phyloP scores from a whole-genome alignment of 768 basidiomycete species.

The Russula ochroleuca region DNA sequence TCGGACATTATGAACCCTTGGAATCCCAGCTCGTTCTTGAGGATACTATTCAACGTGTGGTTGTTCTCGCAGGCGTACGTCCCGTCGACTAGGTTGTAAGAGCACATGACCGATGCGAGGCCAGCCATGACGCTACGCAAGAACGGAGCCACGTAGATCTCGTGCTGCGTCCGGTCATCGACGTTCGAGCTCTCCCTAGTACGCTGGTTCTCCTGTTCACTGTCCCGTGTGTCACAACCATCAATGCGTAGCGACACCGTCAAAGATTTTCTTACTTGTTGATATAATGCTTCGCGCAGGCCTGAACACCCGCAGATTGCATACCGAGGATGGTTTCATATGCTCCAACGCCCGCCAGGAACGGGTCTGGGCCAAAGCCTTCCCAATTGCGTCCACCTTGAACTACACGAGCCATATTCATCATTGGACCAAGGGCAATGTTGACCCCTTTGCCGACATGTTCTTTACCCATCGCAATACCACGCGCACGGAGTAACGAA shows the following conservation, averaged over 20 bases:
- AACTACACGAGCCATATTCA: conserved; percentile 78
- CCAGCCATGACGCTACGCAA: conserved; percentile 69
- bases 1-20: conserved; percentile 76
- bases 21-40: conserved; percentile 74
- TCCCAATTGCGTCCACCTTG: conserved; percentile 90
- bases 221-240: conserved; percentile 28
- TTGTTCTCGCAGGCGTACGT: conserved; percentile 75
- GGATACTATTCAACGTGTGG: conserved; percentile 61
- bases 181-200: conserved; percentile 58
- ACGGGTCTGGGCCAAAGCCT: conserved; percentile 92
- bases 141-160: conserved; percentile 69
- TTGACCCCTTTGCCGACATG: conserved; percentile 82
- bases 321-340: conserved; percentile 82
- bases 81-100: conserved; percentile 65
- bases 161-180: conserved; percentile 76
- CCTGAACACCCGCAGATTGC: conserved; percentile 75
- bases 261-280: conserved; percentile 51
- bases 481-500: conserved; percentile 69
- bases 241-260: neutral
- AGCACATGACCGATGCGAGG: conserved; percentile 70
- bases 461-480: conserved; percentile 78
- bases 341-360: conserved; percentile 67
- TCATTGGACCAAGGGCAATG: conserved; percentile 74
- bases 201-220: conserved; percentile 65
- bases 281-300: conserved; percentile 80